A percentile compares a stretch with the other conserved stretches of the same genome.
These are phyloP conservation scores for Eragrostis nindensis DNA, from an alignment of 176 grass and related monocot species.

Conservation along the genomic window DNA sequence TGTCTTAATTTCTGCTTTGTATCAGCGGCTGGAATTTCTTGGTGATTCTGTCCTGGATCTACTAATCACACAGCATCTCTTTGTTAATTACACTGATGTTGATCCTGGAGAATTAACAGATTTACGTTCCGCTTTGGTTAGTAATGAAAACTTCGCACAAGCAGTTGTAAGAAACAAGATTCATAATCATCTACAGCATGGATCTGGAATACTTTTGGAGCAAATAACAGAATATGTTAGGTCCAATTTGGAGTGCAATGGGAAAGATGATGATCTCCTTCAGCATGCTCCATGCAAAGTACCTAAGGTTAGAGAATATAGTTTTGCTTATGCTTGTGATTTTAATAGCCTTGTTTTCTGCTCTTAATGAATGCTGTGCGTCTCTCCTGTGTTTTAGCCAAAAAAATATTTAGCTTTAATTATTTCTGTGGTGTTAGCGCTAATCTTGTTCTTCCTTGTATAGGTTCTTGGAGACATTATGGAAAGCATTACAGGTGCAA, in stretches of 20 bases:
- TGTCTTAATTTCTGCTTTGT: constrained; percentile 27
- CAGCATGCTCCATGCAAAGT: constrained; percentile 57
- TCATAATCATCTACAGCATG: constrained; percentile 83
- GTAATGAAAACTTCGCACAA: constrained; percentile 91
- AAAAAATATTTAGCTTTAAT: neutral
- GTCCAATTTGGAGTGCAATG: constrained; percentile 41
- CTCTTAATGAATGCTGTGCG: neutral
- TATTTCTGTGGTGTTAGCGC: constrained; percentile 23
- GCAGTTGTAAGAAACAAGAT: constrained; percentile 75
- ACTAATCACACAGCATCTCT: constrained; percentile 80
- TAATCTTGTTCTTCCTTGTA: constrained; percentile 36
- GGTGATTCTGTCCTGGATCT: constrained; percentile 92
- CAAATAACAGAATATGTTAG: constrained; percentile 78
- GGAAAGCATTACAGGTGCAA: constrained; percentile 87
- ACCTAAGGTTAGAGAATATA: constrained; percentile 73
- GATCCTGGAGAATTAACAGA: constrained; percentile 93
- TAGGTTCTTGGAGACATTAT: constrained; percentile 93
- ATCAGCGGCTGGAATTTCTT: constrained; percentile 94
- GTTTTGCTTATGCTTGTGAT: constrained; percentile 14
- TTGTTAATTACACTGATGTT: constrained; percentile 68
- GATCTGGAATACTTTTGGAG: constrained; percentile 82
- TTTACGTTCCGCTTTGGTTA: constrained; percentile 81
- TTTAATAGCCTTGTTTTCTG: constrained; percentile 2
- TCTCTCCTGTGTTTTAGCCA: neutral
- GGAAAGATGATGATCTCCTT: constrained; percentile 48